Evolutionary conservation across 371 early-diverging fungal genomes (phyloP).

Genomic region (Apophysomyces variabilis): DNA sequence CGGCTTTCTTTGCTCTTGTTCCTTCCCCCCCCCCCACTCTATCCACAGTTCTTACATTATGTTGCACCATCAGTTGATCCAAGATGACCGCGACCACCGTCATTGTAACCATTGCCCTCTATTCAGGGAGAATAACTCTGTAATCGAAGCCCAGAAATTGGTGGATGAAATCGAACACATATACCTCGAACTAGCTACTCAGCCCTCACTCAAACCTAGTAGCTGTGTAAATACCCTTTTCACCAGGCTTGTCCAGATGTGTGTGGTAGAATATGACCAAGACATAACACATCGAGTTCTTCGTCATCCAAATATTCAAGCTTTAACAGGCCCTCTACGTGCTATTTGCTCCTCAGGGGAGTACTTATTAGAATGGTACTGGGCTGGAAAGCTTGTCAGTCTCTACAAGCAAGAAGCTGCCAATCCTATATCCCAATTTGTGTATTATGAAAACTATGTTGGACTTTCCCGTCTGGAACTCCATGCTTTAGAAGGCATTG

Average conservation of each 20-base stretch:
- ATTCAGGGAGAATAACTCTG: not conserved
- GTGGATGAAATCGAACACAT: slow-evolving; percentile 22
- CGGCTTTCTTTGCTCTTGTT: not conserved
- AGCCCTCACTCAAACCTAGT: slow-evolving; percentile 23
- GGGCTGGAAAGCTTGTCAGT: slow-evolving; percentile 23
- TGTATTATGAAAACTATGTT: slow-evolving; percentile 44
- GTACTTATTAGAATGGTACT: slow-evolving; percentile 32
- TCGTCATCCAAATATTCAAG: slow-evolving; percentile 13
- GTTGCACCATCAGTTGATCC: slow-evolving; percentile 12
- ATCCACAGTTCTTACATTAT: slow-evolving; percentile 3
- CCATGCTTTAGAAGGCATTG: slow-evolving; percentile 34
- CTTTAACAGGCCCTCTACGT: slow-evolving; percentile 22
- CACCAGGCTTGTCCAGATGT: slow-evolving; percentile 31
- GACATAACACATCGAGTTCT: slow-evolving; percentile 18
- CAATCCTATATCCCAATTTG: slow-evolving; percentile 25
- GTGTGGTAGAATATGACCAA: slow-evolving; percentile 22
- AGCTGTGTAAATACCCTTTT: slow-evolving; percentile 34
- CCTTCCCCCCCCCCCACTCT: not conserved
- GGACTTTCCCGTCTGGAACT: slow-evolving; percentile 42
- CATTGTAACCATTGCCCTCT: slow-evolving; percentile 1
- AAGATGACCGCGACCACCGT: not conserved
- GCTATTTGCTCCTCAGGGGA: slow-evolving; percentile 34
- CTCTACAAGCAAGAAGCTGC: not conserved
- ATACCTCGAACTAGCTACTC: slow-evolving; percentile 13
- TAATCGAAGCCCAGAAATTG: slow-evolving; percentile 3